phyloP scores from a whole-genome alignment of 2,329 filamentous ascomycete species.

The Chaetothyriales sp. region DNA sequence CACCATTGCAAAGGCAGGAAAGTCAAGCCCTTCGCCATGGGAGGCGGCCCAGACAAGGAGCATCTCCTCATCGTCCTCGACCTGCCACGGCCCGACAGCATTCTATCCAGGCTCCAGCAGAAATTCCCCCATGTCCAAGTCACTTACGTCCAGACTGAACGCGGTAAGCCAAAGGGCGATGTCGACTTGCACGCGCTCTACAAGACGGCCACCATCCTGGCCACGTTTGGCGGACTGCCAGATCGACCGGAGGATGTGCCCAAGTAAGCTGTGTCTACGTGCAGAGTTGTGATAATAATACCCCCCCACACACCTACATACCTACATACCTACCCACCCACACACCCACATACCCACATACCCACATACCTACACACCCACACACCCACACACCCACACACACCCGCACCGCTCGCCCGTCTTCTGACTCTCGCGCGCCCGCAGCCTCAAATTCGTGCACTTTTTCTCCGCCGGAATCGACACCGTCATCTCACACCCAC shows the following conservation, averaged over 20 bases:
- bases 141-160: constrained; percentile 25
- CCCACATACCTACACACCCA: no score
- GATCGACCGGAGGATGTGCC: constrained; percentile 20
- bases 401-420: neutral
- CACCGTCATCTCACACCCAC: constrained; percentile 38
- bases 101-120: constrained; percentile 26
- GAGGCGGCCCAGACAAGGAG: constrained; percentile 29
- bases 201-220: constrained; percentile 33
- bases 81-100: constrained; percentile 27
- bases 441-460: constrained; percentile 38
- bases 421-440: no score
- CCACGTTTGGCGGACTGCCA: constrained; percentile 36
- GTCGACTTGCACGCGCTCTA: constrained; percentile 23
- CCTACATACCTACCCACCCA: no score
- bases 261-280: constrained; percentile 14
- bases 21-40: constrained; percentile 25
- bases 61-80: constrained; percentile 33
- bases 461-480: constrained; percentile 46
- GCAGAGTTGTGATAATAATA: no score
- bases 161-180: constrained; percentile 8
- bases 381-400: no score
- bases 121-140: constrained; percentile 36
- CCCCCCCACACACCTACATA: no score
- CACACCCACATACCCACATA: no score
- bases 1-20: no score